phyloP scores from a whole-genome alignment of 2,329 filamentous ascomycete species.

The Chaetothyriales sp. region DNA sequence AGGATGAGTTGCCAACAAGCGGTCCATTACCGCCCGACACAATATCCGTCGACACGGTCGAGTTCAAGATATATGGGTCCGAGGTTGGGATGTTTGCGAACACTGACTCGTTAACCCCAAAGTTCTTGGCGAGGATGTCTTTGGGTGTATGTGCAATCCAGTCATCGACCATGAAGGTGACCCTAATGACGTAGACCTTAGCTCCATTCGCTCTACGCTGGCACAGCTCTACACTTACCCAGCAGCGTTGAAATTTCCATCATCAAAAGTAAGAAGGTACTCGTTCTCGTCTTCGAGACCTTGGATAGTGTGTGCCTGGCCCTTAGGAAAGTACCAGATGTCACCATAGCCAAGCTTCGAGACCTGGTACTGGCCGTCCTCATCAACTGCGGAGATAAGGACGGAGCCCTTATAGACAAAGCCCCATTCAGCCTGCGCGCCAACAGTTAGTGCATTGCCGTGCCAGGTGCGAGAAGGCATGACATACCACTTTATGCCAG shows the following conservation, averaged over 20 bases:
- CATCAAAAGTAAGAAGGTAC: constrained; percentile 53
- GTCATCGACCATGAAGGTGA: constrained; percentile 58
- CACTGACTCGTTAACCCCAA: constrained; percentile 46
- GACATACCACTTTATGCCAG: constrained; percentile 51
- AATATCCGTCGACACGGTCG: constrained; percentile 37
- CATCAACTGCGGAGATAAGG: constrained; percentile 47
- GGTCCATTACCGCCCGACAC: constrained; percentile 36
- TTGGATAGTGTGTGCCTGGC: constrained; percentile 49
- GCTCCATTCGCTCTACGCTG: neutral
- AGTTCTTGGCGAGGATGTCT: constrained; percentile 53
- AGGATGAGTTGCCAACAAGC: constrained; percentile 46
- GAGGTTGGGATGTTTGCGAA: constrained; percentile 45
- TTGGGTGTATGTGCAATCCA: constrained; percentile 56
- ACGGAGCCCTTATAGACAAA: constrained; percentile 48
- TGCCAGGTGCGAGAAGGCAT: neutral
- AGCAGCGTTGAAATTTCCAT: constrained; percentile 51
- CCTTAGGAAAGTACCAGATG: constrained; percentile 58
- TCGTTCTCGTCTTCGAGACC: constrained; percentile 52
- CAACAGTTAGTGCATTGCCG: neutral
- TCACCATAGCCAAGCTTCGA: constrained; percentile 48
- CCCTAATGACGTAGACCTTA: constrained; percentile 28
- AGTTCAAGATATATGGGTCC: constrained; percentile 50
- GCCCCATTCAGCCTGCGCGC: constrained; percentile 55
- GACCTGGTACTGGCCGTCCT: constrained; percentile 43
- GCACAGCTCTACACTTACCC: constrained; percentile 30